Base-by-base conservation (phyloP, 768 basidiomycete species). In the Mycena galericulata region DNA sequence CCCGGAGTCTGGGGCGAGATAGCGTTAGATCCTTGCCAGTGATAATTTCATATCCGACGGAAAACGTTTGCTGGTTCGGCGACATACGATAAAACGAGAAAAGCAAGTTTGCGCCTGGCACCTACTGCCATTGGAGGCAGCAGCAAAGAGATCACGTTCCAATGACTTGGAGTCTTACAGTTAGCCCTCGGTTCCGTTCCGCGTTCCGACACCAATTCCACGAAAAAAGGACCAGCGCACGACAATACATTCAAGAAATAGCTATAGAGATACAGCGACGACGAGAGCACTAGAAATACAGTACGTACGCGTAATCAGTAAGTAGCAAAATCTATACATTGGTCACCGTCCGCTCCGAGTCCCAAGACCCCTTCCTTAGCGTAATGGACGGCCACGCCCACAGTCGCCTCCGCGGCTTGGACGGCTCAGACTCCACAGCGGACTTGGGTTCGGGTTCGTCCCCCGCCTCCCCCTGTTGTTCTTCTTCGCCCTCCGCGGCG, bases 381-480 rank as follows among this genome's bases (percentile, higher is more conserved):
- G 63, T 22, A 15, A 55, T 36, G 32, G 53, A 45, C 24, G 43
- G 10, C 40, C 10, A 26, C 11, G 24, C 15, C 62, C 62, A 56
- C 15, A 40, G 62, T 30, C 41, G 8, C 30, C 38, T 63, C 15
- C 46, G 40, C 22, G 26, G 20, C n/a, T 18, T 30, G 27, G 20
- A 17, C 4, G 43, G 12, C 29, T 54, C 41, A 20, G 30, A 29
- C 8, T 10, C 15, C 30, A 47, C 46, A 29, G 53, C 34, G 34
- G 51, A 63, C 45, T 63, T 55, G 51, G 18, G 29, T n/a, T 63
- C 62, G 51, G 18, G 29, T n/a, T 63, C 62, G 34, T 61, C 47
- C 30, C 43, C 40, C 61, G 89, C 89, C 57, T 85, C 84, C 24
- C 88, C 83, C 56, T 27, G 27, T 18, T 27, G 32, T 18, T 27